Conservation (phyloP, 352 stramenopile genomes). For the Phytopythium kandeliae region DNA sequence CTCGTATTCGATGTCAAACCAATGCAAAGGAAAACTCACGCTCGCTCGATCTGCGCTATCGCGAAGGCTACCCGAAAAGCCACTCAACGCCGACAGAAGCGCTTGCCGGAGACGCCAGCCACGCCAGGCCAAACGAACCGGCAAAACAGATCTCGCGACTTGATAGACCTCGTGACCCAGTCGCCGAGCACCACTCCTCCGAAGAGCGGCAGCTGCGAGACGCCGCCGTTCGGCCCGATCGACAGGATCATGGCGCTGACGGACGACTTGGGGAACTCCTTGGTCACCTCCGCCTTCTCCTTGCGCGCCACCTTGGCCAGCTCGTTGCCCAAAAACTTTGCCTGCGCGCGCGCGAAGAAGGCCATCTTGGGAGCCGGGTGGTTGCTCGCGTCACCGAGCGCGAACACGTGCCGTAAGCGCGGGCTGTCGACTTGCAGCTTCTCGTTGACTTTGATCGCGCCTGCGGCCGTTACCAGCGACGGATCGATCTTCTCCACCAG, state of each 20-base stretch:
- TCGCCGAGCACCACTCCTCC: constrained; percentile 31
- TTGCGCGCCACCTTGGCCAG: neutral
- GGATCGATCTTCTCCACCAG: constrained; percentile 20
- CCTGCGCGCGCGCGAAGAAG: constrained; percentile 31
- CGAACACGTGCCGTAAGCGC: constrained; percentile 37
- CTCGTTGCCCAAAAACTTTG: constrained; percentile 13
- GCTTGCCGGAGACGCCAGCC: no score
- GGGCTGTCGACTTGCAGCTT: constrained; percentile 37
- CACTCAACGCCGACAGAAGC: no score
- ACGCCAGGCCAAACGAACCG: neutral
- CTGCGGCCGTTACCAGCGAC: constrained; percentile 21
- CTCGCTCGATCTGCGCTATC: no score
- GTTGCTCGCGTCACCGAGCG: constrained; percentile 40
- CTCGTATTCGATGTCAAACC: no score
- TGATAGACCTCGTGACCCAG: constrained; percentile 31
- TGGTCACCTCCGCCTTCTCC: neutral
- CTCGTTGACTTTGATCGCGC: constrained; percentile 42
- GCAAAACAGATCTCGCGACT: constrained; percentile 31
- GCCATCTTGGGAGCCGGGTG: constrained; percentile 36
- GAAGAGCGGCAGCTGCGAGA: constrained; percentile 35
- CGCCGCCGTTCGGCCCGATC: constrained; percentile 23
- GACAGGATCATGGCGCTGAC: constrained; percentile 23
- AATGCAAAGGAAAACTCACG: no score
- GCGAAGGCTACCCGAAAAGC: no score
- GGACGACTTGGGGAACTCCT: neutral